Evolutionary conservation across 2,329 filamentous ascomycete genomes (phyloP), one percentile per base, ranked within the genome.

Genomic region (Aspergillus phoenicis): DNA sequence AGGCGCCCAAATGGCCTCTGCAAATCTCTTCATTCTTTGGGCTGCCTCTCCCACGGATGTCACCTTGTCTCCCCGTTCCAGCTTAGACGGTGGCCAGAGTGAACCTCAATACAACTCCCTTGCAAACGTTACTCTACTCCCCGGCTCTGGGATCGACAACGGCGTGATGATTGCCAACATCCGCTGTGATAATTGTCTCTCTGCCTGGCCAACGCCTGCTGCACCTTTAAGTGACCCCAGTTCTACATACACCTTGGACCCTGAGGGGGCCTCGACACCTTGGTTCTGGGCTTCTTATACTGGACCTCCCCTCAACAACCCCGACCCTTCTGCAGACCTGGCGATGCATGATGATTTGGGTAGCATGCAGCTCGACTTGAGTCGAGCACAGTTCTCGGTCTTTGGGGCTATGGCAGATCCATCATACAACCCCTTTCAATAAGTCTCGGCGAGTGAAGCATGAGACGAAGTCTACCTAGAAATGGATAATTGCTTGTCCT

Each of bases 281-380:
- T 53, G 52, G 52, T 53, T 53, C 10, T 53, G 52, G 52, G 52
- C 52, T n/a, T 41, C 8, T 6, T 5, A 26, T 7, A 20, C 15
- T 3, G 52, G 52, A 3, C 7, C 33, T 20, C 3, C 17, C 1
- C 5, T 53, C 1, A 17, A 41, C 15, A 20, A 11, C n/a, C 15
- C 17, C 7, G 52, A 53, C 39, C 26, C 30, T 2, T 8, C 17
- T 5, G 36, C 52, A 1, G 22, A 53, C 8, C 17, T 53, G 20
- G 52, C 22, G 22, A 53, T 53, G 52, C 52, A 53, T 53, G 52
- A 53, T 53, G 52, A 41, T 15, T 39, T 39, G 15, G 52, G 52
- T 8, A 26, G 15, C 11, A 53, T 53, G 33, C 20, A 26, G 15
- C 17, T 33, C 6, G 36, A 53, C 15, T n/a, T 53, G 52, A 43